Evolutionary conservation across 495 filamentous ascomycete genomes (phyloP), one percentile per base, ranked within the genome.

Genomic region (Pseudomonodictys pantanalensis): DNA sequence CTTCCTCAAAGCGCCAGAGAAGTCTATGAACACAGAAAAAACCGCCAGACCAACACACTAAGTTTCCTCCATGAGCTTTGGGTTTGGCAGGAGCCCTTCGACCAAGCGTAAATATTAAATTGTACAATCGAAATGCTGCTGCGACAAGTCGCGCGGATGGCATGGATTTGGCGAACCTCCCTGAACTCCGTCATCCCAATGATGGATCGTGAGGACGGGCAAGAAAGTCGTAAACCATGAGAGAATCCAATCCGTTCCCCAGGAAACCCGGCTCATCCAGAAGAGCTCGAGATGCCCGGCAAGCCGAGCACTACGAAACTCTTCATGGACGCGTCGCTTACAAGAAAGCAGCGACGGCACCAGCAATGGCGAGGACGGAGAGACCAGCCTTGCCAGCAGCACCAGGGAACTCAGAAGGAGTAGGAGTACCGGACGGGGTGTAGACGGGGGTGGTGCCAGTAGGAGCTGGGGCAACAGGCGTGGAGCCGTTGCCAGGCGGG

Each of bases 281-380:
- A 54, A 55, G 30, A 49, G 48, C 24, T 29, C 17, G 20, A 7
- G 52, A 56, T n/a, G n/a, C n/a, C n/a, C n/a, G n/a, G 5, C 2
- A 22, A 4, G 35, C 12, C 22, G 38, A 6, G 24, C 29, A 12
- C 25, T 23, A 48, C 17, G 39, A 26, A 49, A 26, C 49, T 26
- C 28, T 22, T 15, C 23, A 26, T 30, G 25, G 47, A 42, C 7
- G 17, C 71, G 46, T 62, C 64, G 73, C 78, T 89, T 92, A 92
- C 79, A 91, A 83, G 69, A 88, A 68, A 75, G 83, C 81, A 69
- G 86, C 89, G 68, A 81, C 86, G 65, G 85, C 70, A 75, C 85
- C 90, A 76, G 91, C 81, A 68, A 69, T 45, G 49, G 69, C 69
- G 41, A 60, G 52, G 49, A 91, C 76, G 76, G 81, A 69, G 26